phyloP scores from a whole-genome alignment of 2,329 filamentous ascomycete genomes.

The Stemphylium lycopersici region DNA sequence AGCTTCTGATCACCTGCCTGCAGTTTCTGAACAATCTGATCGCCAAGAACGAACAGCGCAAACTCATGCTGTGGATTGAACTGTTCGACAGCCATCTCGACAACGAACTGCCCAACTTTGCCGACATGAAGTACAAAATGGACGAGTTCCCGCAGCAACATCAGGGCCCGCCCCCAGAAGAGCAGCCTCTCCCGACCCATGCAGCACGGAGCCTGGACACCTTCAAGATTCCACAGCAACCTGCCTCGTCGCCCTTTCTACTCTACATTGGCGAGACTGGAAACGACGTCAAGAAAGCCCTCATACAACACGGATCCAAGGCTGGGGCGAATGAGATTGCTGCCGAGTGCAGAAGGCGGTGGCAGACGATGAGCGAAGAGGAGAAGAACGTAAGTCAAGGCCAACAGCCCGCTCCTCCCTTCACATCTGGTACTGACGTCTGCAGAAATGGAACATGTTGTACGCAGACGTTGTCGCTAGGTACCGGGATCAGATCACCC shows the following conservation, averaged over 20 bases:
- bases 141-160: conserved; percentile 37
- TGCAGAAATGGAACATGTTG: conserved; percentile 50
- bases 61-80: conserved; percentile 69
- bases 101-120: conserved; percentile 45
- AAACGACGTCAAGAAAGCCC: conserved; percentile 47
- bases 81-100: conserved; percentile 65
- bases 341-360: conserved; percentile 48
- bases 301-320: conserved; percentile 45
- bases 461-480: conserved; percentile 49
- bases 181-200: conserved; percentile 17
- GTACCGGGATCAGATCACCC: conserved; percentile 48
- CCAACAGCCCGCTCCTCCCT: neutral
- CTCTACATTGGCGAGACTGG: conserved; percentile 50
- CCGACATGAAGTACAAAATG: conserved; percentile 47
- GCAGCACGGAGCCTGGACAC: conserved; percentile 35
- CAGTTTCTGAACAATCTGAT: conserved; percentile 71
- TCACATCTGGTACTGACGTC: conserved; percentile 16
- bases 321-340: conserved; percentile 50
- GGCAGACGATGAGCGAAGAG: conserved; percentile 49
- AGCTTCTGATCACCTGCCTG: conserved; percentile 68
- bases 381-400: conserved; percentile 42
- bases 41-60: conserved; percentile 68
- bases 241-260: conserved; percentile 49
- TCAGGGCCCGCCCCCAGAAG: conserved; percentile 21
- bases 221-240: conserved; percentile 47